Evolutionary conservation across 2,329 filamentous ascomycete genomes (phyloP).

Genomic region (Sarocladiaceae sp.): DNA sequence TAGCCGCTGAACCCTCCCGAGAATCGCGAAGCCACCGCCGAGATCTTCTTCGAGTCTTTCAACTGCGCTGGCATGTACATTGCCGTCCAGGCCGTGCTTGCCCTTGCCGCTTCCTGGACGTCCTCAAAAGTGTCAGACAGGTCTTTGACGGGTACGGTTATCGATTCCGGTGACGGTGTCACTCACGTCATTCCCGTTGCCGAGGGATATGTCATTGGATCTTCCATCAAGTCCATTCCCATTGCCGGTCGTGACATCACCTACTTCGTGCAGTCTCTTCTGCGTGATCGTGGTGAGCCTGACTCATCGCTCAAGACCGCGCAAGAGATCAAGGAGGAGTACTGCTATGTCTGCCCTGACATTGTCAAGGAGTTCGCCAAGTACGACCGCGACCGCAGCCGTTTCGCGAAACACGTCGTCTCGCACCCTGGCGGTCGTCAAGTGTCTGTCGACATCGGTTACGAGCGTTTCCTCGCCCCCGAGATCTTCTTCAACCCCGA

Average conservation of each 20-base stretch:
- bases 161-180: conserved; percentile 97
- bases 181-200: conserved; percentile 98
- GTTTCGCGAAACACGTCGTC: conserved; percentile 86
- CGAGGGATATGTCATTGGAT: conserved; percentile 97
- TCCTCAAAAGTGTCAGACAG: conserved; percentile 96
- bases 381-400: conserved; percentile 86
- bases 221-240: conserved; percentile 97
- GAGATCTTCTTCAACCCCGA: conserved; percentile 99
- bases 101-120: conserved; percentile 95
- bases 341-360: conserved; percentile 97
- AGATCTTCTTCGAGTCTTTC: conserved; percentile 99
- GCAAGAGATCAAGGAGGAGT: conserved; percentile 97
- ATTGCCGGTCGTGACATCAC: conserved; percentile 98
- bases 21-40: conserved; percentile 97
- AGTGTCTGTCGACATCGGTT: conserved; percentile 85
- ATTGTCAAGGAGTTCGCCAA: conserved; percentile 97
- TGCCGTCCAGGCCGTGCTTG: conserved; percentile 93
- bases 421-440: conserved; percentile 78
- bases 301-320: conserved; percentile 97
- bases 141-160: conserved; percentile 93
- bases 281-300: conserved; percentile 91
- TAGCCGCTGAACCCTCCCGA: conserved; percentile 95
- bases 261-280: conserved; percentile 94
- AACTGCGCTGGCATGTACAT: conserved; percentile 99
- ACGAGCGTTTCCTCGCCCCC: conserved; percentile 94